Evolutionary conservation across 179 eudicot species (phyloP).

Genomic region (Pouteria campechiana): DNA sequence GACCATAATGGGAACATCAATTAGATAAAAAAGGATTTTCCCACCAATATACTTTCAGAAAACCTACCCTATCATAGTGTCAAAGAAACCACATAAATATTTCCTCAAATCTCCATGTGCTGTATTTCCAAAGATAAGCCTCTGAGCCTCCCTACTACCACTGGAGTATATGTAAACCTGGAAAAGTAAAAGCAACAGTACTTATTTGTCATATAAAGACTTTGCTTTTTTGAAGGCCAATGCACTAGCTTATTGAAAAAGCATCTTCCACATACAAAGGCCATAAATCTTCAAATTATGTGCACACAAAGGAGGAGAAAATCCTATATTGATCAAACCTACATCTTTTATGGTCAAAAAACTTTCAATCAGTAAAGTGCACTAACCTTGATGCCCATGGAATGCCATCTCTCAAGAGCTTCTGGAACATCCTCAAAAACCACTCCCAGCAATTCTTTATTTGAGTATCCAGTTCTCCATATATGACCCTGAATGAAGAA

Average conservation of each 20-base stretch:
- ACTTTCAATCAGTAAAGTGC: neutral
- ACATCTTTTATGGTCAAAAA: too few relatives aligned
- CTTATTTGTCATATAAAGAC: too few relatives aligned
- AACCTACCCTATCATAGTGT: conserved; percentile 4
- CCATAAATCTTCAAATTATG: too few relatives aligned
- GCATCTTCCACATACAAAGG: too few relatives aligned
- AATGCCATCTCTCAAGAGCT: conserved; percentile 9
- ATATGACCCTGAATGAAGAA: conserved; percentile 1
- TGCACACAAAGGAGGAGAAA: too few relatives aligned
- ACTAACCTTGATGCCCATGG: conserved; percentile 10
- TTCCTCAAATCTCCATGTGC: conserved; percentile 4
- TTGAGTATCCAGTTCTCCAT: conserved; percentile 2
- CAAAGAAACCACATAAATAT: conserved; percentile 10
- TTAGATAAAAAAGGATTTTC: too few relatives aligned
- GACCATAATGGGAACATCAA: neutral
- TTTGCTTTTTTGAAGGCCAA: too few relatives aligned
- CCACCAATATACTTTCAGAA: too few relatives aligned
- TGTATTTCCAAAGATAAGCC: conserved; percentile 5
- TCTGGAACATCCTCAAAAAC: conserved; percentile 6
- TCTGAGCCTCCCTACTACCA: conserved; percentile 6
- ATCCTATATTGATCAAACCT: too few relatives aligned
- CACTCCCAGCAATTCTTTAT: conserved; percentile 1
- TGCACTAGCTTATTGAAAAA: too few relatives aligned
- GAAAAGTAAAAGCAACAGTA: too few relatives aligned
- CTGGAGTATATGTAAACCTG: conserved; percentile 8